Base-by-base conservation (phyloP, 345 rosid genomes). In the Murraya paniculata region DNA sequence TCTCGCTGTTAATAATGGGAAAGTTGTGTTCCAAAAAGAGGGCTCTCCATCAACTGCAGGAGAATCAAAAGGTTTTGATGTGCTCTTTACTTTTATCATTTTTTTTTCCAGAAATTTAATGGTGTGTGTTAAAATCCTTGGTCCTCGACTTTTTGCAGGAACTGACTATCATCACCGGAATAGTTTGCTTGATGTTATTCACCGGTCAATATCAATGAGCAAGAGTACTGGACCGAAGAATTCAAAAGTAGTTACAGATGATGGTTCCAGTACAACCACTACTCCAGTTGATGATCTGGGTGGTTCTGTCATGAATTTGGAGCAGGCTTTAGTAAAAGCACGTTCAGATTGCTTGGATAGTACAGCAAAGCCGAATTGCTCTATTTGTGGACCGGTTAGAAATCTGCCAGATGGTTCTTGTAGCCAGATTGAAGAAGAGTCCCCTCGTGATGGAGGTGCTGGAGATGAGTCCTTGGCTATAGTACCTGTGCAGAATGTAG, bases 1-100 rank as follows among this genome's bases (percentile, higher is more conserved):
- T 76, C 77, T 88, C 72, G 97, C 98, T 56, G 97, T 94, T 35
- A 81, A 81, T 72, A 90, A 90, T 70, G 97, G 98, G 70, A 94
- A 92, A 85, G 82, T 94, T 62, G 64, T 89, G 57, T 96, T 82
- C 78, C 89, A 89, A 31, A 89, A 83, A 84, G 97, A 92, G 76
- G 91, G 89, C 24, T 82, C 87, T 79, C 85, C 89, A 18, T 73
- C 73, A 22, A 75, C 25, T 74, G 71, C 35, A 35, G 64, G 73
- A 73, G 61, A 64, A 33, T 84, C 89, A 39, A 82, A 84, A 86
- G 97, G 96, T 92, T 73, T 59, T 30, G 25, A 18, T 35, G 9
- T 68, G 19, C 60, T 64, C 59, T 31, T 56, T 36, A 33, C 7
- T 28, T 38, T 61, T 45, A 11, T 72, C 50, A 38, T 38, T 79